Percentiles rank a stretch among this genome's conserved stretches.
Evolutionary conservation across 176 grass and related monocot species (phyloP).

Genomic region (Aegilops bicornis): DNA sequence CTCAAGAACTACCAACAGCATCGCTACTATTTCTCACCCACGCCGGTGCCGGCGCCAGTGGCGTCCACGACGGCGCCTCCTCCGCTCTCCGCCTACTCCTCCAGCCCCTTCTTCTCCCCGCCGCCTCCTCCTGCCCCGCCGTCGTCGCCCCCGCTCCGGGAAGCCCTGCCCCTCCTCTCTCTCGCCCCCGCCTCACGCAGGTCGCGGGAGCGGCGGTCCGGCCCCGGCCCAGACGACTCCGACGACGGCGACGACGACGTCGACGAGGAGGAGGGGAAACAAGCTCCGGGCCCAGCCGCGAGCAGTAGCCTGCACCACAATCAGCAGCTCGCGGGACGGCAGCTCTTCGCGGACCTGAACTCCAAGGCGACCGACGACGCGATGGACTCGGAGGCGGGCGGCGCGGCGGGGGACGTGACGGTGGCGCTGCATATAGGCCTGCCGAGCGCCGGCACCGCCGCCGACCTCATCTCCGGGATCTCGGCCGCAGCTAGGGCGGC

Average conservation of each 20-base stretch:
- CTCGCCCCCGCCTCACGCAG: constrained; percentile 39
- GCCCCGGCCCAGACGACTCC: neutral
- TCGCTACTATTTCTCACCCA: constrained; percentile 29
- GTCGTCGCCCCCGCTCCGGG: constrained; percentile 71
- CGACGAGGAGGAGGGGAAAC: neutral
- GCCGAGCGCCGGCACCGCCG: constrained; percentile 34
- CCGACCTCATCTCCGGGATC: constrained; percentile 51
- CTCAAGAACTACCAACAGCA: constrained; percentile 43
- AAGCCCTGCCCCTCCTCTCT: constrained; percentile 85
- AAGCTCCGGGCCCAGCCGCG: neutral
- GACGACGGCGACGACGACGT: neutral
- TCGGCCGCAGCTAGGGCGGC: neutral
- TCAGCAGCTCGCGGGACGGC: neutral
- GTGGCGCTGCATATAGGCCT: constrained; percentile 83
- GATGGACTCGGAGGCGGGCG: constrained; percentile 49
- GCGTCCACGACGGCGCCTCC: neutral
- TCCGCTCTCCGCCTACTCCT: neutral
- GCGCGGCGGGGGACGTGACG: constrained; percentile 37
- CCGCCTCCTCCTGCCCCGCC: constrained; percentile 9
- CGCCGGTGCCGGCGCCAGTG: neutral
- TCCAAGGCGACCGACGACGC: constrained; percentile 31
- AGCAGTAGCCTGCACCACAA: neutral
- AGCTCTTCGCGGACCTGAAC: constrained; percentile 44
- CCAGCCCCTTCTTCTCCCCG: constrained; percentile 24
- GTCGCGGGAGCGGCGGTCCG: neutral